A percentile compares a stretch with the other conserved stretches of the same genome.
Conservation (phyloP, 306 rosid species). For the Luffa aegyptiaca region DNA sequence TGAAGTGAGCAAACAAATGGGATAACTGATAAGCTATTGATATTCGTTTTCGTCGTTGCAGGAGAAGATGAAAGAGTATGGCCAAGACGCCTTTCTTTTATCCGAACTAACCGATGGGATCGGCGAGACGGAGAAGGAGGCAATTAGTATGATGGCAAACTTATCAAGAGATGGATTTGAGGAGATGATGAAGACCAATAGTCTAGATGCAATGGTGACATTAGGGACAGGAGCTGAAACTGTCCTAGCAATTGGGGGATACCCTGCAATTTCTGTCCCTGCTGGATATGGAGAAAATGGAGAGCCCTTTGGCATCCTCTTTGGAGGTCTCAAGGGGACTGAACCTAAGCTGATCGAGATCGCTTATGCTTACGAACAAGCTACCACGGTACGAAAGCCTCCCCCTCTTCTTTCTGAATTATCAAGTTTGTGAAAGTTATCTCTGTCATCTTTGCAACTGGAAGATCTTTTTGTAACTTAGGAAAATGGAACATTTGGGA, state of each 20-base stretch:
- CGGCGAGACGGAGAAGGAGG: conserved; percentile 13
- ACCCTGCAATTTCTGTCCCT: conserved; percentile 30
- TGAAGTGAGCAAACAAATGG: background rate
- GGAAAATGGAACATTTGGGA: background rate
- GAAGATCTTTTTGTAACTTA: background rate
- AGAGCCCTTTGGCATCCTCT: conserved; percentile 30
- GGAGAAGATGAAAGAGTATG: conserved; percentile 28
- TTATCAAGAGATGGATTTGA: conserved; percentile 26
- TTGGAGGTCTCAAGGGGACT: conserved; percentile 29
- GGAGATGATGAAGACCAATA: conserved; percentile 23
- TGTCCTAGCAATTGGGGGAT: conserved; percentile 34
- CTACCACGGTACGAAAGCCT: conserved; percentile 18
- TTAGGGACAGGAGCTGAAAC: conserved; percentile 12
- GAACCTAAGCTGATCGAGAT: conserved; percentile 37
- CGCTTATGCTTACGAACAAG: conserved; percentile 33
- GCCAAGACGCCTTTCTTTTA: conserved; percentile 18
- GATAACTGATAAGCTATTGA: background rate
- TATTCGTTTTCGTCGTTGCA: background rate
- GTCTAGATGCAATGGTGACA: conserved; percentile 33
- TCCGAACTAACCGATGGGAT: conserved; percentile 22
- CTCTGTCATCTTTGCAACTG: background rate
- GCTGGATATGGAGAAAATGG: conserved; percentile 26
- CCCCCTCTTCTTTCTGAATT: conserved; percentile 9
- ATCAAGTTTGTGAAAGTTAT: background rate
- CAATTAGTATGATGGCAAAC: conserved; percentile 8